These are phyloP conservation scores for Coelastrella sp. DNA, from an alignment of 139 green algal genomes.

Conservation along the genomic window DNA sequence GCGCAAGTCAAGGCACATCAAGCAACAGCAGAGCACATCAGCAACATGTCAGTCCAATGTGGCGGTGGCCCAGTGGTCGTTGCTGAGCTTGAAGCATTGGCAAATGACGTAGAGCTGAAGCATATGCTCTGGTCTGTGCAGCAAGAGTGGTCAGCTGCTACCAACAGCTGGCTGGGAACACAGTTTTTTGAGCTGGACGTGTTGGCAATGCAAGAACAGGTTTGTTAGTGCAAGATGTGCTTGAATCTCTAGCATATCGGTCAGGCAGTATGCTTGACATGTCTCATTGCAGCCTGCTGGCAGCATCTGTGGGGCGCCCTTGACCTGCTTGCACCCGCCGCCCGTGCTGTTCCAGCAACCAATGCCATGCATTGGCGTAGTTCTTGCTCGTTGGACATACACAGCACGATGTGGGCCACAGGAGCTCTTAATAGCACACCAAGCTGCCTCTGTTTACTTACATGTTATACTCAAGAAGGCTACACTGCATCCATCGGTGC, in stretches of 20 bases:
- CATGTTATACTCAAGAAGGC: too few relatives aligned
- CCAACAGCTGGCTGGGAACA: slow-evolving; percentile 55
- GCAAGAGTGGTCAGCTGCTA: slow-evolving; percentile 65
- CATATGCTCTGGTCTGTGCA: slow-evolving; percentile 65
- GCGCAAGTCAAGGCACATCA: slow-evolving; percentile 50
- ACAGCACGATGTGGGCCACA: too few relatives aligned
- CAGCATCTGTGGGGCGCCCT: too few relatives aligned
- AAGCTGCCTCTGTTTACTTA: too few relatives aligned
- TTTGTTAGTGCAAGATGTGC: slow-evolving; percentile 65
- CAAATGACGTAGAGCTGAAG: slow-evolving; percentile 73
- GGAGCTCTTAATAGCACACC: too few relatives aligned
- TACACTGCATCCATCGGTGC: too few relatives aligned
- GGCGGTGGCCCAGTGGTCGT: neutral
- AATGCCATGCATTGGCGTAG: too few relatives aligned
- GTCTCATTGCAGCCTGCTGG: too few relatives aligned
- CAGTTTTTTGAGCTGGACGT: slow-evolving; percentile 66
- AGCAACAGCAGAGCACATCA: slow-evolving; percentile 41
- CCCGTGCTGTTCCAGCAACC: too few relatives aligned
- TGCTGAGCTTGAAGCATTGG: slow-evolving; percentile 42
- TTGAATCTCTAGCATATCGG: neutral
- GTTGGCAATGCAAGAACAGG: slow-evolving; percentile 72
- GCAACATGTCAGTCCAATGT: slow-evolving; percentile 46
- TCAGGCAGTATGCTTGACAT: neutral
- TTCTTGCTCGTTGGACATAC: too few relatives aligned
- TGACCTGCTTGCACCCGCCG: too few relatives aligned